Percentiles rank a stretch among this genome's conserved stretches.
These are phyloP conservation scores for Crucibulum laeve DNA, from an alignment of 768 basidiomycete genomes.

Conservation along the genomic window DNA sequence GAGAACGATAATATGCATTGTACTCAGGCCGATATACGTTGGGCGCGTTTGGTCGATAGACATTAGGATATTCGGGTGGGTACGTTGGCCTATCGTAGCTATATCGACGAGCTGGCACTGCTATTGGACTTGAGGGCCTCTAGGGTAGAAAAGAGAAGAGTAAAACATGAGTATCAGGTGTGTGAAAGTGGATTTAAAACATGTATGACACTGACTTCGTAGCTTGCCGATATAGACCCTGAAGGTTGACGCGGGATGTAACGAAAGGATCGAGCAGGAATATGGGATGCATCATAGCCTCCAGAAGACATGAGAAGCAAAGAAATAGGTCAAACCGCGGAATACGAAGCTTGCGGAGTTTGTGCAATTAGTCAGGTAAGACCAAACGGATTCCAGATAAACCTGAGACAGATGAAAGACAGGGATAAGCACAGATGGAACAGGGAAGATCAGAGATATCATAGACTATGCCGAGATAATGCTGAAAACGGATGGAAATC, in stretches of 20 bases:
- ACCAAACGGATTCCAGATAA: constrained; percentile 9
- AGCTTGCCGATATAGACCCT: constrained; percentile 20
- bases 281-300: constrained; percentile 31
- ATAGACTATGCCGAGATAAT: not conserved
- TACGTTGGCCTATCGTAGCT: constrained; percentile 47
- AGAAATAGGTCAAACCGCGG: not conserved
- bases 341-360: not conserved
- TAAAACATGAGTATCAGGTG: constrained; percentile 1
- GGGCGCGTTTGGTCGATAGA: constrained; percentile 40
- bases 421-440: not conserved
- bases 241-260: constrained; percentile 30
- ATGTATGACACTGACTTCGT: constrained; percentile 32
- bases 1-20: constrained; percentile 35
- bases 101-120: constrained; percentile 38
- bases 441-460: not conserved
- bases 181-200: constrained; percentile 7
- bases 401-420: constrained; percentile 6
- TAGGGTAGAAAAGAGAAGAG: constrained; percentile 17
- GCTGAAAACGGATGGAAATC: not conserved
- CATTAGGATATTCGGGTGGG: constrained; percentile 35
- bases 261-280: constrained; percentile 24
- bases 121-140: constrained; percentile 43
- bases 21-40: constrained; percentile 25
- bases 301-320: constrained; percentile 34
- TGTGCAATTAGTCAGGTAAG: not conserved